Base-by-base conservation (phyloP, 1,284 basidiomycete genomes). In the Pyrrhoderma noxium region DNA sequence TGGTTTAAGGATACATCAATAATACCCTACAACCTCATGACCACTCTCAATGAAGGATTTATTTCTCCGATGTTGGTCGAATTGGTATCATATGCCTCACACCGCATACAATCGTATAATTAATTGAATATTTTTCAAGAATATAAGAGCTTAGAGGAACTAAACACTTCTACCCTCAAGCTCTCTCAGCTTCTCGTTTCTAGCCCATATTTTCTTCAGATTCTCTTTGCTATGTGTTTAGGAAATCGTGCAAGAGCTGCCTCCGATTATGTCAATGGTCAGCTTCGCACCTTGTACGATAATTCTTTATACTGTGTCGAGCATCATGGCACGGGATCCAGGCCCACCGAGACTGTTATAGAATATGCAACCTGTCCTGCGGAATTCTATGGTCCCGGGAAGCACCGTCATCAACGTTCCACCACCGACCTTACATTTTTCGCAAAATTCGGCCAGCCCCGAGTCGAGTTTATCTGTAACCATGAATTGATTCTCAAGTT, bases 381-480 rank as follows among this genome's bases (percentile, higher is more conserved):
- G 22, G 53, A 57, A 37, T 57, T 50, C 44, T 55, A 57, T 37
- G 52, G 52, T 16, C 55, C 51, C 8, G 47, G 52, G 8, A 56
- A 35, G n/a, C 55, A 56, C 38, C 45, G 45, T 44, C 44, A 56
- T 22, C 27, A 53, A 18, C 37, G 47, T 8, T 25, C 37, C 13
- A 18, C 39, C 37, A 7, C 19, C 2, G 56, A 57, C 27, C 51
- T 56, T 13, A 18, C 52, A 21, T 57, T 56, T 45, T 56, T 52
- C 37, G 55, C 54, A 14, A 47, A n/a, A 11, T 57, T 57, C 40
- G 54, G 40, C 19, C 25, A 41, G 13, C 56, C 55, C 8, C 45
- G 45, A 9, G 21, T 57, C 14, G 54, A 52, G 44, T 57, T 57
- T 35, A 46, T 57, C 13, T 57, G 56, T 45, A 57, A 57, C 45